A percentile compares a stretch with the other conserved stretches of the same genome.
Conservation (phyloP, 2,329 filamentous ascomycete species). For the Periconia sp. region DNA sequence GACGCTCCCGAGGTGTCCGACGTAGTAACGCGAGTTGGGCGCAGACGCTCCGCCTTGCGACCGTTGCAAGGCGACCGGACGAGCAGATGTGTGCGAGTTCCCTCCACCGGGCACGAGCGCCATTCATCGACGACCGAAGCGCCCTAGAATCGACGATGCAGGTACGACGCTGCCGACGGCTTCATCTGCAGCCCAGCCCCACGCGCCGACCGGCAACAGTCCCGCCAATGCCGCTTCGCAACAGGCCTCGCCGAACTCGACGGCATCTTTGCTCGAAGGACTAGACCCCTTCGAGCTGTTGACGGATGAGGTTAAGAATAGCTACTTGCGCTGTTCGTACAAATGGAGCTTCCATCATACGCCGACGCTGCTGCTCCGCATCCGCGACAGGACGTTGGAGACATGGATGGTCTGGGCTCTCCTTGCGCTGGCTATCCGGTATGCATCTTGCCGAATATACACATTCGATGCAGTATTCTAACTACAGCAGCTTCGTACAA, state of each 20-base stretch:
- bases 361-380: constrained; percentile 45
- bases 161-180: constrained; percentile 20
- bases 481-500: constrained; percentile 41
- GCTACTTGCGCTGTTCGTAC: constrained; percentile 48
- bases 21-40: not conserved
- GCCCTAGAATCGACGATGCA: constrained; percentile 35
- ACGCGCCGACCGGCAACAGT: constrained; percentile 32
- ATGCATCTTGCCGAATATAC: constrained; percentile 7
- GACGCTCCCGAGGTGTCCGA: not conserved
- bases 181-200: no score
- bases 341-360: constrained; percentile 53
- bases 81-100: constrained; percentile 42
- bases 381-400: constrained; percentile 47
- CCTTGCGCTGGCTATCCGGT: constrained; percentile 49
- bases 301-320: constrained; percentile 51
- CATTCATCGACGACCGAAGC: constrained; percentile 46
- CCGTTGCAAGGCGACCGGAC: constrained; percentile 42
- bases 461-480: not conserved
- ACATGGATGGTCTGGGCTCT: constrained; percentile 50
- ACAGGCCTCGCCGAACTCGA: constrained; percentile 28
- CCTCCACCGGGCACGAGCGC: constrained; percentile 46
- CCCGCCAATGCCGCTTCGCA: constrained; percentile 26
- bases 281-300: constrained; percentile 47
- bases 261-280: constrained; percentile 36
- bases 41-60: constrained; percentile 46